phyloP scores from a whole-genome alignment of 164 flowering plant genomes.

The Cinnamomum chago region DNA sequence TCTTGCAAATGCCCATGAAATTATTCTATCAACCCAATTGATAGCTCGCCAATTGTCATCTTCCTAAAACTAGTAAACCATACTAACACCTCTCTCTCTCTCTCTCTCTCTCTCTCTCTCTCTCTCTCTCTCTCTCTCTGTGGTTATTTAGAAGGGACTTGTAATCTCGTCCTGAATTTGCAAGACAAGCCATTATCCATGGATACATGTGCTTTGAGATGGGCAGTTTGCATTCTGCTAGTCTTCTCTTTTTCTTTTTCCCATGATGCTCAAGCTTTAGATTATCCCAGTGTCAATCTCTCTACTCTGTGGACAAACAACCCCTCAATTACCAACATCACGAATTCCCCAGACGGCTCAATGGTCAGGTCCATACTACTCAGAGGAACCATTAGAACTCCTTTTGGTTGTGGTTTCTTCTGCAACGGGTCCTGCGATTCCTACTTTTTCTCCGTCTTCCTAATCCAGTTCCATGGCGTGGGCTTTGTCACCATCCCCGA shows the following conservation, averaged over 20 bases:
- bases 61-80: too few species aligned
- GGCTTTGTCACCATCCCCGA: neutral
- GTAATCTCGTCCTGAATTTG: too few species aligned
- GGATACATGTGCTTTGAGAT: neutral
- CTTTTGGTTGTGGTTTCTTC: constrained; percentile 13
- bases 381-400: neutral
- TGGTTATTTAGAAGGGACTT: too few species aligned
- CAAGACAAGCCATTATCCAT: too few species aligned
- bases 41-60: too few species aligned
- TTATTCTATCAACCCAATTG: too few species aligned
- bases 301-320: constrained; percentile 6
- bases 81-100: too few species aligned
- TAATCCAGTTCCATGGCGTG: neutral
- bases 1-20: too few species aligned
- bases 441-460: neutral
- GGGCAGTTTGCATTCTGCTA: neutral
- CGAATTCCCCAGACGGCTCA: neutral
- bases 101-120: too few species aligned
- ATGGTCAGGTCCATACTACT: constrained; percentile 2
- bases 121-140: too few species aligned
- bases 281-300: constrained; percentile 3
- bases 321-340: neutral
- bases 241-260: neutral
- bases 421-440: neutral
- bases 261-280: neutral